These are phyloP conservation scores for Malus hybrid DNA, from an alignment of 331 rosid species.

Conservation along the genomic window DNA sequence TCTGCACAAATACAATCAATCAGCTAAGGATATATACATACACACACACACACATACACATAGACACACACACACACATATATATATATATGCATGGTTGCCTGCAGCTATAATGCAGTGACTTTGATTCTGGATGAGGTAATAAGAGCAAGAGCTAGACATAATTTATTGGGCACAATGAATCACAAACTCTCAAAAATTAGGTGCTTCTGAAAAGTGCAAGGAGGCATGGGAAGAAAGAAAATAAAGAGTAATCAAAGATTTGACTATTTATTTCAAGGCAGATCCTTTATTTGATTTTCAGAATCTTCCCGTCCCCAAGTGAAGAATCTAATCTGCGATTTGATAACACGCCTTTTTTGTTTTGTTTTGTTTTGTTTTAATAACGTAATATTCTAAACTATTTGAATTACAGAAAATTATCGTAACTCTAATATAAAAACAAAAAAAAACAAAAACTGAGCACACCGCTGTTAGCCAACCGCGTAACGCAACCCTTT, in stretches of 20 bases:
- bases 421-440: too few species aligned
- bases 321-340: slow-evolving; percentile 2
- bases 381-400: too few species aligned
- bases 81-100: not conserved
- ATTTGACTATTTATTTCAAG: slow-evolving; percentile 13
- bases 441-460: too few species aligned
- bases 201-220: slow-evolving; percentile 31
- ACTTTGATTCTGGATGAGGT: slow-evolving; percentile 28
- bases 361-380: too few species aligned
- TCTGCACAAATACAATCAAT: slow-evolving; percentile 21
- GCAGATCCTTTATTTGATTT: slow-evolving; percentile 15
- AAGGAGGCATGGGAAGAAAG: slow-evolving; percentile 20
- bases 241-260: slow-evolving; percentile 11
- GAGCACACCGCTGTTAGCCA: too few species aligned
- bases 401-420: too few species aligned
- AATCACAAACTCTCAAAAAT: slow-evolving; percentile 21
- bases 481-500: not conserved
- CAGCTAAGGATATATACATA: slow-evolving; percentile 2
- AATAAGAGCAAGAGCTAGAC: slow-evolving; percentile 21
- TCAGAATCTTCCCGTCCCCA: slow-evolving; percentile 5
- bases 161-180: slow-evolving; percentile 29
- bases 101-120: slow-evolving; percentile 37
- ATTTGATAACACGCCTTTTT: not conserved
- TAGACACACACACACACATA: too few species aligned
- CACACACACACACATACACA: too few species aligned